Percentiles rank a stretch among this genome's conserved stretches.
phyloP scores from a whole-genome alignment of 2,329 filamentous ascomycete genomes.

The Apiospora hydei region DNA sequence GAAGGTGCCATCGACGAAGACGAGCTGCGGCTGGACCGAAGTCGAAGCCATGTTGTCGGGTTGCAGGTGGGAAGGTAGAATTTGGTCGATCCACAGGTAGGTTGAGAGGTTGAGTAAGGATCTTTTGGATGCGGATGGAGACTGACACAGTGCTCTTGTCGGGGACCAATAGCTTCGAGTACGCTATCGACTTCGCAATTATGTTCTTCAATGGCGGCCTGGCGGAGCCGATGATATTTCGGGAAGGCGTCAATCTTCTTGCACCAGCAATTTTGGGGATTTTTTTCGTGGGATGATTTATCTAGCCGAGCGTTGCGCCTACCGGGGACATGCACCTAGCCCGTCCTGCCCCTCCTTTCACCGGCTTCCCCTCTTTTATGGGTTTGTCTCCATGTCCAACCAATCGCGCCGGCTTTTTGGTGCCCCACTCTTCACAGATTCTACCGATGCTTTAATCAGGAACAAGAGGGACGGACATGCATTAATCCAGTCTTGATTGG shows the following conservation, averaged over 20 bases:
- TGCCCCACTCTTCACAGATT: background rate
- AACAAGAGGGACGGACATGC: constrained; percentile 14
- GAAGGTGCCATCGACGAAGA: constrained; percentile 90
- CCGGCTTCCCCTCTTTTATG: constrained; percentile 12
- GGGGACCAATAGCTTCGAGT: constrained; percentile 20
- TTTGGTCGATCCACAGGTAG: constrained; percentile 13
- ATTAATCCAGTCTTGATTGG: constrained; percentile 4
- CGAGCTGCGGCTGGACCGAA: constrained; percentile 60
- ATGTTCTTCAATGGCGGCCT: constrained; percentile 22
- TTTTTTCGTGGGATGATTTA: constrained; percentile 22
- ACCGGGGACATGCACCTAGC: background rate
- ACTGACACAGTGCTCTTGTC: constrained; percentile 14
- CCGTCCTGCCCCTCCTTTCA: constrained; percentile 9
- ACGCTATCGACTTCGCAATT: constrained; percentile 21
- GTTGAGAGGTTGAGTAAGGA: background rate
- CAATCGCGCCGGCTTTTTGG: background rate
- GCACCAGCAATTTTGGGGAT: constrained; percentile 21
- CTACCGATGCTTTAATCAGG: constrained; percentile 17
- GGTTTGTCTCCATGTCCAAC: background rate
- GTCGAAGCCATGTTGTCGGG: constrained; percentile 31
- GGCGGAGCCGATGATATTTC: constrained; percentile 20
- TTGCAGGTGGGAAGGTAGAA: background rate
- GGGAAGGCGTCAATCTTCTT: constrained; percentile 20
- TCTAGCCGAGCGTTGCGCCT: constrained; percentile 11
- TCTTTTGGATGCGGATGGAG: constrained; percentile 11